These are phyloP conservation scores for Rhizopus sp. DNA, from an alignment of 371 early-diverging fungal genomes.

Conservation along the genomic window DNA sequence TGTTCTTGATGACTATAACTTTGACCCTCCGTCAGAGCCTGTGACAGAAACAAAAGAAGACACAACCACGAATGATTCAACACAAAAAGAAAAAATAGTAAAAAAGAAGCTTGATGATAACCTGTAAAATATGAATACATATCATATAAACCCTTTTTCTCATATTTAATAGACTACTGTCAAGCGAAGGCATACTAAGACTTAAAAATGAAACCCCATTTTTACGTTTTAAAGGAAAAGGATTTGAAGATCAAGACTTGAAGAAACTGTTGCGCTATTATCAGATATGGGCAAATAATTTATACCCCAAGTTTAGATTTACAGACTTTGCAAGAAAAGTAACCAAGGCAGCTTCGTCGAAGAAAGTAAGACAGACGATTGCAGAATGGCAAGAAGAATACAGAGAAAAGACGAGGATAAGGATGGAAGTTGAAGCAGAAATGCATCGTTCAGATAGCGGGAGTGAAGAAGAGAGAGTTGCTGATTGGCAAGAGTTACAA, in stretches of 20 bases:
- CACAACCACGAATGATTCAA: too few species aligned
- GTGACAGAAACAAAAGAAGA: neutral
- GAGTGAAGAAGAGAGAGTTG: neutral
- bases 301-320: constrained; percentile 53
- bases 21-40: constrained; percentile 3
- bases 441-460: neutral
- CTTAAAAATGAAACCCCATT: constrained; percentile 28
- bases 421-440: constrained; percentile 9
- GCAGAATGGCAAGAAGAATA: constrained; percentile 34
- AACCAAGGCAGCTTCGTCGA: constrained; percentile 37
- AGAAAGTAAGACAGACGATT: constrained; percentile 25
- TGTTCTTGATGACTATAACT: constrained; percentile 15
- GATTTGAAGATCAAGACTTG: constrained; percentile 44
- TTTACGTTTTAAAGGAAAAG: constrained; percentile 35
- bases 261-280: constrained; percentile 52
- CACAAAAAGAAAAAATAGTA: neutral
- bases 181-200: constrained; percentile 26
- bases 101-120: constrained; percentile 11
- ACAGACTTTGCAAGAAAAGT: constrained; percentile 42
- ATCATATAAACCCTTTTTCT: neutral
- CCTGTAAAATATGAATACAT: constrained; percentile 9
- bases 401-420: constrained; percentile 16
- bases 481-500: neutral
- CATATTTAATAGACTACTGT: constrained; percentile 22
- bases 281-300: constrained; percentile 56